Base-by-base conservation (phyloP, 2,329 filamentous ascomycete species). In the Hypoxylon sp. region DNA sequence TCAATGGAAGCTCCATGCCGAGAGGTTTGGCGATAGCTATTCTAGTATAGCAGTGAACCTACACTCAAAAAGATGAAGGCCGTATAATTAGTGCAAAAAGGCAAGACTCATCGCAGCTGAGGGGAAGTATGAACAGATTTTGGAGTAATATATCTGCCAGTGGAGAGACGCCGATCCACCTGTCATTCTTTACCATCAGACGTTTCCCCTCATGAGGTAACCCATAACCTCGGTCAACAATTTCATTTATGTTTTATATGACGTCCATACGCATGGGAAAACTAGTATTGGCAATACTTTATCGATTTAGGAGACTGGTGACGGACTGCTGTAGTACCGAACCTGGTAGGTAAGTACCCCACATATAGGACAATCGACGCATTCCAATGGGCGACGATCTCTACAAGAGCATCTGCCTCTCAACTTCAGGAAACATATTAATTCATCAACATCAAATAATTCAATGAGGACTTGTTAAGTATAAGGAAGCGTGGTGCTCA, bases 1-100 rank as follows among this genome's bases (percentile, higher is more conserved):
- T 62, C 34, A 65, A 16, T 9, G 65, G 65, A 46, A 68, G 51
- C 7, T 58, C 65, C 65, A 68, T 68, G 2, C 27, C 9, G 12
- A 25, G 12, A 25, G 6, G 51, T 7, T 21, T 50, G 7, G 11
- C 3, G 29, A 1, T 29, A 11, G 19, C 0, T 12, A 12, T 50
- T 34, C 16, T 12, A 7, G 11, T 32, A 41, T 12, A 12, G 3
- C 21, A 16, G 32, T 27, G 3, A 41, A 11, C 37, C n/a, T 41
- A 39, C 1, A 43, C 8, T 6, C 4, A 2, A 4, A 16, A 2
- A 16, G 14, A 53, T 29, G 19, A 25, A 12, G 19, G 29, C n/a
- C 2, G 9, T 19, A 19, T 2, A 29, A 9, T n/a, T 39, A 41
- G 16, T 3, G 3, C 16, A 41, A 0, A 52, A 32, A 16, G 2